Percentiles rank a stretch among this genome's conserved stretches.
phyloP scores from a whole-genome alignment of 2,329 filamentous ascomycete genomes.

The Microcyclospora tardicrescens region DNA sequence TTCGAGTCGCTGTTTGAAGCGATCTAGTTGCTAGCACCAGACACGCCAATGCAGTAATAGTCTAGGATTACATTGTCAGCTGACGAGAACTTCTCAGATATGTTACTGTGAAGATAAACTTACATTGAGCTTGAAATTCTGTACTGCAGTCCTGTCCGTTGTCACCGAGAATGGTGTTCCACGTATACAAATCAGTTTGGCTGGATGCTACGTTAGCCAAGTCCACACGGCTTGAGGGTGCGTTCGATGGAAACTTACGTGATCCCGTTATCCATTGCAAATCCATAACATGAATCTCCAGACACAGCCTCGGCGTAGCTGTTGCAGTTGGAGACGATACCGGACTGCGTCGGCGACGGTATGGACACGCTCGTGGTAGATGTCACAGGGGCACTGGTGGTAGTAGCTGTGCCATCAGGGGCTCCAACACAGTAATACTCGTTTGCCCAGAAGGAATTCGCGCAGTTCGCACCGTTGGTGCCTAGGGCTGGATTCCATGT shows the following conservation, averaged over 20 bases:
- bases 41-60: no score
- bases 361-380: not conserved
- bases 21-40: no score
- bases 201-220: not conserved
- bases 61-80: no score
- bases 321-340: slow-evolving; percentile 4
- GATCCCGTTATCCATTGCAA: slow-evolving; percentile 3
- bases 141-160: not conserved
- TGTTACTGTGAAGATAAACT: no score
- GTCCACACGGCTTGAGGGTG: not conserved
- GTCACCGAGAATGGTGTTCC: not conserved
- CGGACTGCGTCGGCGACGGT: slow-evolving; percentile 1
- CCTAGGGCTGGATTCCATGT: slow-evolving; percentile 10
- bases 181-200: not conserved
- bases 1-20: no score
- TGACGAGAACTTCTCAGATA: no score
- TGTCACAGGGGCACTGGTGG: not conserved
- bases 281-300: slow-evolving; percentile 6
- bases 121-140: not conserved
- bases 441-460: slow-evolving; percentile 5
- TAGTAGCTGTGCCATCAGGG: not conserved
- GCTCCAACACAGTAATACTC: slow-evolving; percentile 7
- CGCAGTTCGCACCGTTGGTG: slow-evolving; percentile 7
- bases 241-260: not conserved
- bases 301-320: slow-evolving; percentile 7